A percentile compares a stretch with the other conserved stretches of the same genome.
phyloP scores from a whole-genome alignment of 2,329 filamentous ascomycete species.

The Biscogniauxia mediterranea region DNA sequence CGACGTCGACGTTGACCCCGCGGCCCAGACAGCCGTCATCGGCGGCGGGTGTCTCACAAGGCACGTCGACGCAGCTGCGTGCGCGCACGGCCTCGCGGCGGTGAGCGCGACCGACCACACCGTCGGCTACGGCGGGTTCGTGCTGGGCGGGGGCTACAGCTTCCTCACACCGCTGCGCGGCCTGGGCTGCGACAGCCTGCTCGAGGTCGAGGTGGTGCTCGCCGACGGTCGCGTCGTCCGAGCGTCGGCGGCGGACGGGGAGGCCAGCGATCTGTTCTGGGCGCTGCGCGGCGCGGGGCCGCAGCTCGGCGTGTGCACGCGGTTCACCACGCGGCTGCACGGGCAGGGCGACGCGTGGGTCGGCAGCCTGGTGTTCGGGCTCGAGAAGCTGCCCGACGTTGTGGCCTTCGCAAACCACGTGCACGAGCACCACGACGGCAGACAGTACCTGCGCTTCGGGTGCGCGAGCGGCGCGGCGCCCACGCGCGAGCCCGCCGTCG shows the following conservation, averaged over 20 bases:
- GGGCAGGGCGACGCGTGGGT: slow-evolving; percentile 34
- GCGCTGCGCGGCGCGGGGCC: slow-evolving; percentile 40
- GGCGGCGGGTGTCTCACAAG: slow-evolving; percentile 53
- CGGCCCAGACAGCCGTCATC: slow-evolving; percentile 44
- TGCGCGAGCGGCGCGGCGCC: background rate
- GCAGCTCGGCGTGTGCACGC: slow-evolving; percentile 43
- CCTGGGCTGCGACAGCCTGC: slow-evolving; percentile 43
- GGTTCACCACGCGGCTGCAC: slow-evolving; percentile 35
- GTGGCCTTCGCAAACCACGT: slow-evolving; percentile 32
- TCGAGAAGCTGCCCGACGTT: slow-evolving; percentile 27
- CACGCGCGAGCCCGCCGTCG: slow-evolving; percentile 24
- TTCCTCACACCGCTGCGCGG: slow-evolving; percentile 45
- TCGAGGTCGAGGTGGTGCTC: slow-evolving; percentile 40
- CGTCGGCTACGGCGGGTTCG: slow-evolving; percentile 37
- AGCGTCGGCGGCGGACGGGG: slow-evolving; percentile 35
- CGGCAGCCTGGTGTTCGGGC: slow-evolving; percentile 29
- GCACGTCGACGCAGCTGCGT: slow-evolving; percentile 52
- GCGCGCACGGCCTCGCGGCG: slow-evolving; percentile 51
- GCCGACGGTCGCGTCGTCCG: slow-evolving; percentile 37
- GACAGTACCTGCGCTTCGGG: background rate
- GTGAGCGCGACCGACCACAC: slow-evolving; percentile 63
- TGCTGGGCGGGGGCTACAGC: background rate
- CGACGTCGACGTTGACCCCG: slow-evolving; percentile 45
- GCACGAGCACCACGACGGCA: slow-evolving; percentile 19
- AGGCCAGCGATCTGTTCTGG: slow-evolving; percentile 45